These are phyloP conservation scores for Lepidium didymum DNA, from an alignment of 345 rosid genomes.

Conservation along the genomic window DNA sequence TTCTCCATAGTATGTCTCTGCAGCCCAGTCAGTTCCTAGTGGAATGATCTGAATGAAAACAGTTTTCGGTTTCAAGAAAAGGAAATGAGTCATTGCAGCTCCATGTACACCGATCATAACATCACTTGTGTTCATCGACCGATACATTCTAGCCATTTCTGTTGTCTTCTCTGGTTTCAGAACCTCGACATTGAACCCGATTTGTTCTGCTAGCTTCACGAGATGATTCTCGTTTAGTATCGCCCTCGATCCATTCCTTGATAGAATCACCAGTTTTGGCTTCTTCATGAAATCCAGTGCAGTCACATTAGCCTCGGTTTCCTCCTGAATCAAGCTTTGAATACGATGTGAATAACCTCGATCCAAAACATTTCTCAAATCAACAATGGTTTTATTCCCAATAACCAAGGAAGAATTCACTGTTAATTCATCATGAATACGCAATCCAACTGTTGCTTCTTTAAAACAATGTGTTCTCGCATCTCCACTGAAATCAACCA, in stretches of 20 bases:
- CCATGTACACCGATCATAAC: constrained; percentile 87
- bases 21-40: constrained; percentile 84
- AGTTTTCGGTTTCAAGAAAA: constrained; percentile 61
- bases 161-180: constrained; percentile 46
- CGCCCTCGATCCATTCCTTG: constrained; percentile 56
- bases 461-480: constrained; percentile 73
- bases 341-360: constrained; percentile 51
- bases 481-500: constrained; percentile 52
- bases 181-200: constrained; percentile 55
- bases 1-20: constrained; percentile 72
- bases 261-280: constrained; percentile 62
- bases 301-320: constrained; percentile 21
- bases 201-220: constrained; percentile 51
- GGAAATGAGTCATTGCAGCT: constrained; percentile 89
- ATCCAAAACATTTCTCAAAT: constrained; percentile 55
- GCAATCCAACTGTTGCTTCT: constrained; percentile 66
- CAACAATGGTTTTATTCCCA: constrained; percentile 40
- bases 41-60: constrained; percentile 78
- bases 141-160: constrained; percentile 64
- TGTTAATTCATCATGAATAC: constrained; percentile 67
- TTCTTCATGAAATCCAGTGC: constrained; percentile 26
- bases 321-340: constrained; percentile 36
- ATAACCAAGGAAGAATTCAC: constrained; percentile 39
- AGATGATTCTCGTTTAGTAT: constrained; percentile 52
- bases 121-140: constrained; percentile 53